Evolutionary conservation across 2,329 filamentous ascomycete genomes (phyloP).

Genomic region (Xylariales sp.): DNA sequence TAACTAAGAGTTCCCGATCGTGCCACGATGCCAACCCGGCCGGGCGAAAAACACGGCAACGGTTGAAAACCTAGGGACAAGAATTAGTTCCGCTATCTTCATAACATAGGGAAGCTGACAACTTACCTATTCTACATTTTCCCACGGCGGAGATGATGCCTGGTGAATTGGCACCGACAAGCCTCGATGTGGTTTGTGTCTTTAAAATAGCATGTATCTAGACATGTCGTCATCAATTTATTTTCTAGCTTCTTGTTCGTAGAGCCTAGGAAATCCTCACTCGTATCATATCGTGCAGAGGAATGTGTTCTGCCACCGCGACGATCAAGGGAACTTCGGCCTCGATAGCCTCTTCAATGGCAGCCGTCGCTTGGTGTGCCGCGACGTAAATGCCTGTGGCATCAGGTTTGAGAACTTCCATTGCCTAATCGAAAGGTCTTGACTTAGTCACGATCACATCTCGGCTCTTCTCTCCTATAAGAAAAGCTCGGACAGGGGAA

Average conservation of each 20-base stretch:
- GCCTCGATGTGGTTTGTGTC: constrained; percentile 74
- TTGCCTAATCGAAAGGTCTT: constrained; percentile 60
- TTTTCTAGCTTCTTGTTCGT: constrained; percentile 19
- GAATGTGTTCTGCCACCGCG: constrained; percentile 80
- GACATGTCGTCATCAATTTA: constrained; percentile 21
- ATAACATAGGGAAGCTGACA: not conserved
- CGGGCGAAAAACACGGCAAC: constrained; percentile 75
- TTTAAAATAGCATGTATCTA: constrained; percentile 76
- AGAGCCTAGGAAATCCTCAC: constrained; percentile 55
- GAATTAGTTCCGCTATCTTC: not conserved
- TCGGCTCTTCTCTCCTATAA: not conserved
- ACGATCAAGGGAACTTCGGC: constrained; percentile 81
- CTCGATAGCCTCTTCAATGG: constrained; percentile 83
- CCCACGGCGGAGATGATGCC: constrained; percentile 79
- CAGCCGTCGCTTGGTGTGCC: constrained; percentile 76
- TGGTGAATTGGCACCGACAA: constrained; percentile 79
- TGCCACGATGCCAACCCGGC: constrained; percentile 75
- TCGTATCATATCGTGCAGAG: constrained; percentile 76
- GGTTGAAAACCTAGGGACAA: constrained; percentile 73
- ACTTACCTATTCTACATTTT: constrained; percentile 60
- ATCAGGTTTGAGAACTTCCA: constrained; percentile 77
- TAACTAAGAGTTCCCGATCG: constrained; percentile 82
- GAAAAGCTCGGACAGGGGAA: not conserved
- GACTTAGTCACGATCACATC: constrained; percentile 27
- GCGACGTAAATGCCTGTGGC: constrained; percentile 85